Evolutionary conservation across 1,139 yeast species (phyloP), one percentile per base, ranked within the genome.

Genomic region (Williopsis jadinii): DNA sequence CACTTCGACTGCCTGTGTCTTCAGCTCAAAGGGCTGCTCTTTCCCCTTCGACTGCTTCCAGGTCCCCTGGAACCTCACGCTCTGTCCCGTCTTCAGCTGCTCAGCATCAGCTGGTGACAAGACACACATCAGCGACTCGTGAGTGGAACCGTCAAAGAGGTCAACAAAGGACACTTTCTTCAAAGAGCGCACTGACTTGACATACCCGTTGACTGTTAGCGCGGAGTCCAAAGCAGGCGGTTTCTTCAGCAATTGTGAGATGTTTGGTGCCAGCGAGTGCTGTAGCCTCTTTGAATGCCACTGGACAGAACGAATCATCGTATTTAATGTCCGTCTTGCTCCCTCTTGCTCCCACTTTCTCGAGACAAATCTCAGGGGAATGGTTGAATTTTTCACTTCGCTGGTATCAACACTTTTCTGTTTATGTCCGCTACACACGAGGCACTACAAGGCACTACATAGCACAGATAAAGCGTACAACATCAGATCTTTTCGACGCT

Each of bases 151-250:
- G 58, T 90, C 97, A 2, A 75, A 63, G 24, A 92, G 51, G 55
- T 87, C 95, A 8, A 88, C 67, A 59, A 92, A 92, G 1, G 88
- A 84, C 11, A 84, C 73, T 41, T 80, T 83, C 57, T 87, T 88
- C 56, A 86, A 73, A 32, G 71, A 63, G 42, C 96, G 71, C 3
- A 85, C 73, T 0, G 90, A 73, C 45, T 77, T 77, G 30, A 92
- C 73, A 79, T 94, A 90, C 5, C 97, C 97, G 32, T 59, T 54
- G 11, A 63, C 43, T 1, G 51, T 47, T 6, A 49, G 35, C 13
- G 37, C 15, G 19, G 48, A 36, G 30, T 44, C 40, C 11, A 44
- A 11, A 9, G 37, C 19, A 3, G 52, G 54, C 13, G 50, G 46
- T 9, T 32, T 31, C 28, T 31, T 28, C 11, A 43, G 38, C 11